Conservation (phyloP, 768 basidiomycete genomes). For the Boletus vinaceobasis region DNA sequence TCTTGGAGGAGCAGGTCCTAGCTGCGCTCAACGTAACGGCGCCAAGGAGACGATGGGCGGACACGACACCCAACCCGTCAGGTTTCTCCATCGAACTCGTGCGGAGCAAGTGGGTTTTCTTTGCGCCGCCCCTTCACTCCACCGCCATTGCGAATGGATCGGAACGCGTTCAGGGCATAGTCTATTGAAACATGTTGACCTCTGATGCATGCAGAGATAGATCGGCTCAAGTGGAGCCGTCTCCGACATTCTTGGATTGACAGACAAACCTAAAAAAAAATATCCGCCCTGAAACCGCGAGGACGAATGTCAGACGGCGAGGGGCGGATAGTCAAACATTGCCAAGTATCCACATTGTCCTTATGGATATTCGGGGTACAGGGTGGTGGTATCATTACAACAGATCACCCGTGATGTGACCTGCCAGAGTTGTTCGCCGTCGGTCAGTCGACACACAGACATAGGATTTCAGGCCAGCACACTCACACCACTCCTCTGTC, state of each 20-base stretch:
- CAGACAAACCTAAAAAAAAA: neutral
- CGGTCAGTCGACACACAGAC: slow-evolving; percentile 11
- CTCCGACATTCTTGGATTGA: neutral
- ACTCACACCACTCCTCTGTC: slow-evolving; percentile 1
- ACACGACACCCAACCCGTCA: neutral
- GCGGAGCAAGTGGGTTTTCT: neutral
- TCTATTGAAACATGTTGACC: neutral
- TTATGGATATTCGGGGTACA: slow-evolving; percentile 15
- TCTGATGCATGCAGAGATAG: slow-evolving; percentile 2
- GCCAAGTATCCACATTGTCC: slow-evolving; percentile 1
- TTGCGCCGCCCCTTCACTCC: neutral
- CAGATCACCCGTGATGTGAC: slow-evolving; percentile 2
- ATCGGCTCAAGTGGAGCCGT: neutral
- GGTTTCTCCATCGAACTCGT: neutral
- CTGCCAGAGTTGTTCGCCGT: slow-evolving; percentile 3
- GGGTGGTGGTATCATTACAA: slow-evolving; percentile 8
- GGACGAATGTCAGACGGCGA: neutral
- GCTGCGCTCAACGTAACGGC: slow-evolving; percentile 2
- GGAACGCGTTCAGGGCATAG: neutral
- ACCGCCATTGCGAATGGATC: neutral
- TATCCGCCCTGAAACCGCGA: slow-evolving; percentile 2
- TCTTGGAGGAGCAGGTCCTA: neutral
- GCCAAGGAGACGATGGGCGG: neutral
- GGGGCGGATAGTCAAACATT: neutral
- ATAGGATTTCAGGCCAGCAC: neutral